Base-by-base conservation (phyloP, 2,329 filamentous ascomycete genomes). In the Colletotrichum neosansevieriae region DNA sequence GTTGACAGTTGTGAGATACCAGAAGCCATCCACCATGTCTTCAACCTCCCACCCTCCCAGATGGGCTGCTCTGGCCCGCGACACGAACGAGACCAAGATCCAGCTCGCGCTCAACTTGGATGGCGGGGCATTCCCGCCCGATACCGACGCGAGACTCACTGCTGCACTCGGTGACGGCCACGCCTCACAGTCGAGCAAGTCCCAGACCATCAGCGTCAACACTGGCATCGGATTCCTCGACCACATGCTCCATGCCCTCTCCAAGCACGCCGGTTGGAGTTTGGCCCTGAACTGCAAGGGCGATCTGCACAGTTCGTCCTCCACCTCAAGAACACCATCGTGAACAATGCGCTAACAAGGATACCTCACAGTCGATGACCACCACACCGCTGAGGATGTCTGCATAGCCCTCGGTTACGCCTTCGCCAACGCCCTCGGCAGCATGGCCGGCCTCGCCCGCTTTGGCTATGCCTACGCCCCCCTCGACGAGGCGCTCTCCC, bases 21-120 rank as follows among this genome's bases (percentile, higher is more conserved):
- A 19, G 5, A 69, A 4, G 6, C 44, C 17, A 1, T 24, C 11
- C 29, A 42, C 36, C 42, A 71, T 70, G 68, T 65, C 68, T 12
- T 54, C 70, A 13, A 65, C 50, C 32, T 54, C 70, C 32, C 45
- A 68, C 40, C 50, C 63, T 60, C 76, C 81, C 49, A 92, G 95
- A 77, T 93, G 91, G 79, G 90, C 93, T 58, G 88, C 91, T 62
- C 84, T 98, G 74, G 90, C 92, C 72, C 94, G 96, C 79, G 91
- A 95, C 81, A 99, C 96, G 76, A 98, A 98, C 84, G 96, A 99
- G 85, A 99, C 96, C 78, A 97, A 97, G 79, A 97, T 99, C 80
- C 91, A 96, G 78, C 86, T 98, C 71, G 93, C 93, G 44, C 86
- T 99, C 74, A 97, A 96, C 82, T 88, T 99, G 70, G 96, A 99